These are phyloP conservation scores for Leccinum barrowsii DNA, from an alignment of 768 basidiomycete genomes.

Conservation along the genomic window DNA sequence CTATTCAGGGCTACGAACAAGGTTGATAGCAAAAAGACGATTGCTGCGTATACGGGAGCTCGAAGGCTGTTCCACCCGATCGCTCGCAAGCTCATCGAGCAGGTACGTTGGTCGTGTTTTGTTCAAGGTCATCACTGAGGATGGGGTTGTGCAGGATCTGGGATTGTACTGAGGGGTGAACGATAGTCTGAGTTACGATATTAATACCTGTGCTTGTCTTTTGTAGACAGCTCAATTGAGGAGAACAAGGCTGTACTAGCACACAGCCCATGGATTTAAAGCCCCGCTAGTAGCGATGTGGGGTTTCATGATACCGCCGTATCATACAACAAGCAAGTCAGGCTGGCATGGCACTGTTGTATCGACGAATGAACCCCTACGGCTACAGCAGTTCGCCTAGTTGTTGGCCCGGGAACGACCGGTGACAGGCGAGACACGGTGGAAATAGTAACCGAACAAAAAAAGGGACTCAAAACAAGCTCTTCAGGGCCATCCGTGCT, in stretches of 20 bases:
- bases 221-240: not conserved
- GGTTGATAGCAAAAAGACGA: conserved; percentile 36
- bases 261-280: not conserved
- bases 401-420: not conserved
- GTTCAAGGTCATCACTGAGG: not conserved
- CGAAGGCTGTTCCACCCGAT: conserved; percentile 47
- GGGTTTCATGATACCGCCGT: too few relatives aligned
- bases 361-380: not conserved
- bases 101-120: conserved; percentile 30
- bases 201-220: not conserved
- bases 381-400: not conserved
- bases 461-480: conserved; percentile 7
- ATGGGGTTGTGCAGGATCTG: conserved; percentile 22
- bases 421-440: not conserved
- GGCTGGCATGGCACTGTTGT: not conserved
- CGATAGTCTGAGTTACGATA: not conserved
- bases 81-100: conserved; percentile 46
- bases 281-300: not conserved
- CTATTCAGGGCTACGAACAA: conserved; percentile 38
- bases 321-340: not conserved
- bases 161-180: conserved; percentile 1
- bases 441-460: conserved; percentile 2
- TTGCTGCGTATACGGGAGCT: conserved; percentile 32
- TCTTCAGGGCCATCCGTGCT: not conserved
- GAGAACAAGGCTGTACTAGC: not conserved